Percentiles rank a stretch among this genome's conserved stretches.
These are phyloP conservation scores for Ziziphus jujuba DNA, from an alignment of 306 rosid genomes.

Conservation along the genomic window DNA sequence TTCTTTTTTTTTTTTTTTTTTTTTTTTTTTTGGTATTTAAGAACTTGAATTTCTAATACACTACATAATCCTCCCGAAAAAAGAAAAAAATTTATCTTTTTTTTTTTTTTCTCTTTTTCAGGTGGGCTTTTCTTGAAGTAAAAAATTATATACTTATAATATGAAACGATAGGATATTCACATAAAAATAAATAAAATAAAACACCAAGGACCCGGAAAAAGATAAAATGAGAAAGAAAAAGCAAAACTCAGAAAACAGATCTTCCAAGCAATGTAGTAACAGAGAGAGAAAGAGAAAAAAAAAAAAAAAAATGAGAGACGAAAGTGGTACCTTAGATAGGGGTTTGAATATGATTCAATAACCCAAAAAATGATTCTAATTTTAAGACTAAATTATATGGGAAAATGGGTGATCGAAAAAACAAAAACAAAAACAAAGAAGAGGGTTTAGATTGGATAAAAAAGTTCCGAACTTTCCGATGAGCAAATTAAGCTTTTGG, in stretches of 20 bases:
- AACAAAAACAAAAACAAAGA: too few species aligned
- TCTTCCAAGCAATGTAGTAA: slow-evolving; percentile 8
- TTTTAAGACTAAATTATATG: slow-evolving; percentile 14
- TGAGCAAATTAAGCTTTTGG: slow-evolving; percentile 16
- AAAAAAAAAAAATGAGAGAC: slow-evolving; percentile 10
- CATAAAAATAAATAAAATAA: neutral
- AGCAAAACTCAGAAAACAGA: slow-evolving; percentile 26
- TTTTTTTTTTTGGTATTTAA: neutral
- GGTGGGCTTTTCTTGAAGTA: slow-evolving; percentile 21
- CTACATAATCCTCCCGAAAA: slow-evolving; percentile 18
- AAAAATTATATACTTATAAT: neutral
- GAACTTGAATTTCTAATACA: slow-evolving; percentile 25
- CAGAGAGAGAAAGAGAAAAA: too few species aligned
- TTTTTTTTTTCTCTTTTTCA: neutral
- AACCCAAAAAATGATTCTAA: slow-evolving; percentile 23
- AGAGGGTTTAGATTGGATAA: neutral
- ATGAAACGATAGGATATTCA: neutral
- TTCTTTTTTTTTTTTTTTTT: too few species aligned
- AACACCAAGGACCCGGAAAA: neutral
- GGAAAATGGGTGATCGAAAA: neutral
- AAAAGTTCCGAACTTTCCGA: slow-evolving; percentile 12
- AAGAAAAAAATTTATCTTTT: neutral
- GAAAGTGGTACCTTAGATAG: slow-evolving; percentile 33
- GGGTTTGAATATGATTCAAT: slow-evolving; percentile 17
- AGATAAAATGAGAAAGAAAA: neutral